These are phyloP conservation scores for Fragilaria crotonensis DNA, from an alignment of 108 stramenopile genomes.

Conservation along the genomic window DNA sequence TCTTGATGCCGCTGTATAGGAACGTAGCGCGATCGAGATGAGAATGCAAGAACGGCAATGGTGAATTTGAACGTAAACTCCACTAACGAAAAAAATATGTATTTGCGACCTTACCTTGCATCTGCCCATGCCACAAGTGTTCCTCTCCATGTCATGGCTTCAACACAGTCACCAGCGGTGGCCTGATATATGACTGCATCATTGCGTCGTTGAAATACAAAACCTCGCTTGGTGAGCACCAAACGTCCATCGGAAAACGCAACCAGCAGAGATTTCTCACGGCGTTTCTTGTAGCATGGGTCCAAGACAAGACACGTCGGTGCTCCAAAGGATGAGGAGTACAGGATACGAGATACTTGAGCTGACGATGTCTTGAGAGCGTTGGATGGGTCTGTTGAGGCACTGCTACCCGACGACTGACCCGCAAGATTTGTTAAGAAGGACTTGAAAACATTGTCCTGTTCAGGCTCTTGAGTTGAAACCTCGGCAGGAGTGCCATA, in stretches of 20 bases:
- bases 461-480: not conserved
- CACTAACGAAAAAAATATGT: conserved; percentile 4
- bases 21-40: not conserved
- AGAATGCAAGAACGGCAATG: not conserved
- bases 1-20: conserved; percentile 61
- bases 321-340: conserved; percentile 31
- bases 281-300: conserved; percentile 45
- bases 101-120: no score
- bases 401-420: not conserved
- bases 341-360: conserved; percentile 23
- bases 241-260: conserved; percentile 69
- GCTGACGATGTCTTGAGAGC: conserved; percentile 12
- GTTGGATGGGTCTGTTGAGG: conserved; percentile 3
- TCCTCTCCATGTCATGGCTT: conserved; percentile 70
- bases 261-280: conserved; percentile 51
- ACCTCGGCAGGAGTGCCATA: conserved; percentile 7
- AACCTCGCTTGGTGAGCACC: conserved; percentile 45
- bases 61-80: not conserved
- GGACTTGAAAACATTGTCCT: not conserved
- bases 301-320: conserved; percentile 59
- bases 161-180: conserved; percentile 35
- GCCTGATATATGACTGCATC: conserved; percentile 48
- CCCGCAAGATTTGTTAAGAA: not conserved
- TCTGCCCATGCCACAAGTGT: conserved; percentile 74
- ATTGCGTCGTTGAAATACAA: conserved; percentile 41